Evolutionary conservation across 2,329 filamentous ascomycete genomes (phyloP).

Genomic region (Hypoxylon sp.): DNA sequence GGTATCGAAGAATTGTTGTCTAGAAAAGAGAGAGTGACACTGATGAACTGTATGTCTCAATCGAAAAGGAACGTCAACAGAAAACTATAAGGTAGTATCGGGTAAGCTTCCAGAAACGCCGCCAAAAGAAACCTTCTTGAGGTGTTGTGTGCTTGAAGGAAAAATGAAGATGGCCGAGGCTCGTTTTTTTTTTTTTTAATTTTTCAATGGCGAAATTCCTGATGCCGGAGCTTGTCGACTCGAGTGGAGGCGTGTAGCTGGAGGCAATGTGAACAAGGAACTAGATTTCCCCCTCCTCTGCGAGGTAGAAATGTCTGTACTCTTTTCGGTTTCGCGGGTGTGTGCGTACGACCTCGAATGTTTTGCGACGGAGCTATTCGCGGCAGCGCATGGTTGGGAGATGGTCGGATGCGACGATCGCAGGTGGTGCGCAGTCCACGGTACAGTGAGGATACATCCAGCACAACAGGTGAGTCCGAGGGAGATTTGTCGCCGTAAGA

Average conservation of each 20-base stretch:
- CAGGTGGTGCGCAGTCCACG: slow-evolving; percentile 22
- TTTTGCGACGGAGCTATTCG: slow-evolving; percentile 45
- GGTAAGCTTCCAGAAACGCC: slow-evolving; percentile 37
- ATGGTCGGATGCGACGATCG: slow-evolving; percentile 32
- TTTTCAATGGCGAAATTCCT: background rate
- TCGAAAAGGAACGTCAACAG: slow-evolving; percentile 37
- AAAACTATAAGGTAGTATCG: slow-evolving; percentile 30
- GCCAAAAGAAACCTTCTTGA: slow-evolving; percentile 24
- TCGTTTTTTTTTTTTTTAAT: background rate
- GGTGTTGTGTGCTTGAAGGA: background rate
- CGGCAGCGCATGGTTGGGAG: slow-evolving; percentile 44
- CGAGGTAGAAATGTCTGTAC: slow-evolving; percentile 11
- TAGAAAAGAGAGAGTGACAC: slow-evolving; percentile 40
- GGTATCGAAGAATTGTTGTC: slow-evolving; percentile 47
- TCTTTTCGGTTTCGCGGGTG: slow-evolving; percentile 16
- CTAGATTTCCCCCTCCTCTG: slow-evolving; percentile 9
- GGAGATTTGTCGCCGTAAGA: slow-evolving; percentile 22
- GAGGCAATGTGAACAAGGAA: slow-evolving; percentile 19
- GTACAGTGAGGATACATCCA: slow-evolving; percentile 6
- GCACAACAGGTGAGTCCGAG: slow-evolving; percentile 16
- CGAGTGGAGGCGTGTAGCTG: background rate
- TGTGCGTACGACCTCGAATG: slow-evolving; percentile 36
- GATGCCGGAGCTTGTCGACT: background rate
- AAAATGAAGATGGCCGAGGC: background rate
- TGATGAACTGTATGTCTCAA: slow-evolving; percentile 27